A percentile compares a stretch with the other conserved stretches of the same genome.
These are phyloP conservation scores for Akebia trifoliata DNA, from an alignment of 164 flowering plant species.

Conservation along the genomic window DNA sequence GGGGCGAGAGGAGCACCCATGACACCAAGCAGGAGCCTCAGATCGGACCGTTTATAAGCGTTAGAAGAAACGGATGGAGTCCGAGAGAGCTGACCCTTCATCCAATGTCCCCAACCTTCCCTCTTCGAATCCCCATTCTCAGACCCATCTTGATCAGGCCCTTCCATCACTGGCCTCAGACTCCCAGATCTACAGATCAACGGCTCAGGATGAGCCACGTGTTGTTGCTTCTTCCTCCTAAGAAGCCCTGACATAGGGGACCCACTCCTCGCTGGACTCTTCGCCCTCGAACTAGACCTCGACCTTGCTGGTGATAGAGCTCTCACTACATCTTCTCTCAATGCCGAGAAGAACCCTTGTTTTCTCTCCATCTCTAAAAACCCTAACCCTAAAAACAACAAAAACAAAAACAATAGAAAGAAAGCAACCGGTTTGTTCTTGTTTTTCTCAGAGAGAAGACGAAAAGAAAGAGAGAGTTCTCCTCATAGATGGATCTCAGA, in stretches of 20 bases:
- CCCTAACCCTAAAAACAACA: background rate
- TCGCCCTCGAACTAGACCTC: constrained; percentile 48
- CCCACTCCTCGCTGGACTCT: constrained; percentile 49
- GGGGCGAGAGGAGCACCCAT: too few relatives aligned
- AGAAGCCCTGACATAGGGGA: constrained; percentile 56
- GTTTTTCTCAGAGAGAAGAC: background rate
- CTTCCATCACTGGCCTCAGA: constrained; percentile 70
- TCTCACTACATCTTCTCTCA: constrained; percentile 73
- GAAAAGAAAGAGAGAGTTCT: constrained; percentile 3
- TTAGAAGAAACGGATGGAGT: too few relatives aligned
- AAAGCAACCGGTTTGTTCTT: background rate
- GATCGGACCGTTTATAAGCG: constrained; percentile 55
- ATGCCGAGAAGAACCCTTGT: constrained; percentile 77
- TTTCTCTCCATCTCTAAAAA: constrained; percentile 62
- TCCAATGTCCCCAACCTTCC: constrained; percentile 84
- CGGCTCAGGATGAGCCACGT: constrained; percentile 39
- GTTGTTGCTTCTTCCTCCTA: constrained; percentile 38
- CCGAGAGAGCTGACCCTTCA: constrained; percentile 65
- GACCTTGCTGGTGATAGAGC: constrained; percentile 82
- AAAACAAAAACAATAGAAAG: background rate
- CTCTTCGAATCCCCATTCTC: constrained; percentile 43
- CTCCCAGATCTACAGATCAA: constrained; percentile 70
- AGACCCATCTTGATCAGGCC: constrained; percentile 62
- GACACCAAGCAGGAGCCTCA: too few relatives aligned
- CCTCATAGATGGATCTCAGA: too few relatives aligned